phyloP scores from a whole-genome alignment of 176 grass and related monocot genomes.

The Pharus latifolius region DNA sequence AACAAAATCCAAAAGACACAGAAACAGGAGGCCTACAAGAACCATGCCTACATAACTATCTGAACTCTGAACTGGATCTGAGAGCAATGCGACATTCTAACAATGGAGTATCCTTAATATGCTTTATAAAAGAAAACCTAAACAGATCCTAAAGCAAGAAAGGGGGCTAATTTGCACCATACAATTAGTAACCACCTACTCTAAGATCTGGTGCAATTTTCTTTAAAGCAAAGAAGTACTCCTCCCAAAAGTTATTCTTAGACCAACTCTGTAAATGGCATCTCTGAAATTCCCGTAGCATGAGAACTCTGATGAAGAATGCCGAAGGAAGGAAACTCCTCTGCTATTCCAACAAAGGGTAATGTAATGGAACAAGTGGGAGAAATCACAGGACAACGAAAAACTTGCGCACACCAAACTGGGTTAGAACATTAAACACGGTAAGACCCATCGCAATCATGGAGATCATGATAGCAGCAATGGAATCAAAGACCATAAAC shows the following conservation, averaged over 20 bases:
- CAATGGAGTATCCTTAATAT: neutral
- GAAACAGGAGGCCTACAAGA: neutral
- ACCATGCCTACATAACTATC: neutral
- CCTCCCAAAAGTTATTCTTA: no score
- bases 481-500: neutral
- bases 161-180: neutral
- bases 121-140: neutral
- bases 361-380: no score
- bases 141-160: neutral
- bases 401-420: neutral
- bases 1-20: neutral
- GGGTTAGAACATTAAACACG: neutral
- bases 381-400: neutral
- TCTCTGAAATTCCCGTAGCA: neutral
- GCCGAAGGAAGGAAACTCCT: neutral
- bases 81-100: neutral
- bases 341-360: no score
- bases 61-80: neutral
- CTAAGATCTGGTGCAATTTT: no score
- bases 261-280: no score
- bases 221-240: no score
- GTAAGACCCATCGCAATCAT: neutral
- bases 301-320: neutral
- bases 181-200: conserved; percentile 9
- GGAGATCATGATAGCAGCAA: conserved; percentile 1